Evolutionary conservation across 2,329 filamentous ascomycete genomes (phyloP), one percentile per base, ranked within the genome.

Genomic region (Pseudogymnoascus sp.): DNA sequence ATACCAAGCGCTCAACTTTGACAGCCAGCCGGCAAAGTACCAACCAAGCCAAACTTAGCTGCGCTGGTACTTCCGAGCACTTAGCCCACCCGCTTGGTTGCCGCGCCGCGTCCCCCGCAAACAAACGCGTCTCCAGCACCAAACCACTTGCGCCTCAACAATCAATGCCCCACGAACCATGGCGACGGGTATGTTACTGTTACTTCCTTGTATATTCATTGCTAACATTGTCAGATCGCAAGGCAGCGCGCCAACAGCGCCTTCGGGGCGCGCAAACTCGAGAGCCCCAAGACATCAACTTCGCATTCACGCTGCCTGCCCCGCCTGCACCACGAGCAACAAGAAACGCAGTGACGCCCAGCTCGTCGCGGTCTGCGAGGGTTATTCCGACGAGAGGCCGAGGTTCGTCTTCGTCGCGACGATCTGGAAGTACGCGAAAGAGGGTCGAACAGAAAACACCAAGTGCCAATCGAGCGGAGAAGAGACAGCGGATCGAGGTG

Each of bases 231-330:
- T 21, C 36, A 83, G 80, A 78, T 70, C 83, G 84, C 67, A 81
- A 84, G 67, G 83, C 85, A 71, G 83, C 84, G 69, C 80, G 87
- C 76, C 83, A 84, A 65, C 80, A 85, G 75, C 84, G 85, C 70
- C 81, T 88, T 71, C 84, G 85, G 65, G 85, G 85, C 65, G 84
- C 84, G 42, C 82, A 84, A 51, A 65, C 44, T 69, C 68, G 63
- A 69, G 69, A 42, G 79, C 82, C 63, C 80, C 86, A 69, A 77
- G 82, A 87, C 65, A 78, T 84, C 9, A 83, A 84, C 5, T 87
- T 88, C 69, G 79, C 78, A 12, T 78, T 86, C 67, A 73, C 79
- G 58, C 74, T 83, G 58, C 78, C 76, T 29, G 77, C 76, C 29
- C 63, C 62, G 42, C 64, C 72, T 2, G 35, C 36, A 29, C 33